Evolutionary conservation across 345 rosid species (phyloP), one percentile per base, ranked within the genome.

Genomic region (Barbarea vulgaris): DNA sequence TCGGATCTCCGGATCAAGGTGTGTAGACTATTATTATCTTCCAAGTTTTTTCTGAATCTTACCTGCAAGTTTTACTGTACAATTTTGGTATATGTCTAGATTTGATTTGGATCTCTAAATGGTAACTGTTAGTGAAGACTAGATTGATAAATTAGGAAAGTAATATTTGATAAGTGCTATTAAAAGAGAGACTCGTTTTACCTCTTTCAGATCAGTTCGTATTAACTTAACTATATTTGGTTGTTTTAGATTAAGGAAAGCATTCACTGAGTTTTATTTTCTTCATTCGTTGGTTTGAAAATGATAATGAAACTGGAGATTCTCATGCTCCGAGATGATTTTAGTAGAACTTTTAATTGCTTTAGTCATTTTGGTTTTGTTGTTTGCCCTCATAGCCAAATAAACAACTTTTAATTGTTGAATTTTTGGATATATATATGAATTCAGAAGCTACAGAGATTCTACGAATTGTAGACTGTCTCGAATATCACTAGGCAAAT

Each of bases 1-100:
- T 75, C 83, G 47, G 65, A 77, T 81, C 81, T 47, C 83, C 22
- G 68, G 17, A 71, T 78, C 91, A 44, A 81, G 93, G 96, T 88
- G 24, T 63, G 90, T 80, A 12, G 14, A 28, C 5, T 28, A 28
- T 3, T n/a, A 64, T 17, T 36, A 18, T 46, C 27, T 46, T 56
- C 56, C n/a, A n/a, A 19, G 15, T 9, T 7, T 36, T 60, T 27
- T 14, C 1, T 34, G 3, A 25, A 3, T 25, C 57, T 52, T 51
- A 22, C 17, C 25, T 46, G 1, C 17, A 22, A 53, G 3, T 27
- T 66, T 36, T 36, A 7, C 31, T 52, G 0, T 2, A 46, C 50
- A 21, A 46, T n/a, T n/a, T 46, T 37, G 14, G 9, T 44, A 42
- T 15, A n/a, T n/a, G 37, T 60, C 12, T 19, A 30, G n/a, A 11